phyloP scores from a whole-genome alignment of 1,284 basidiomycete genomes.

The Cryptococcus sp. region DNA sequence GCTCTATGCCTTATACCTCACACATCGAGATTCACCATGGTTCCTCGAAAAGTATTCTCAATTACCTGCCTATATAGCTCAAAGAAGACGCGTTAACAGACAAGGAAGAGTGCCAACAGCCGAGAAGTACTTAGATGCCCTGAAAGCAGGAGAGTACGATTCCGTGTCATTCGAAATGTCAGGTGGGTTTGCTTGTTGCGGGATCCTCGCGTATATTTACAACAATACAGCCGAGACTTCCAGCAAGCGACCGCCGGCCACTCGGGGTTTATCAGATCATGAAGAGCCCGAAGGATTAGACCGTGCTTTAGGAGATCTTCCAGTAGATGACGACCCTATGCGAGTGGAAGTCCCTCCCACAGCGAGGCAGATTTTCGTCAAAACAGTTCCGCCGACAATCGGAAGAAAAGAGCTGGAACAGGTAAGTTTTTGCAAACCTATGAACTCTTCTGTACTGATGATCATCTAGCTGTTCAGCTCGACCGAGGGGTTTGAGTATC shows the following conservation, averaged over 20 bases:
- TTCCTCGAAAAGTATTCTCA: slow-evolving; percentile 90
- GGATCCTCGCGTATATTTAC: not conserved
- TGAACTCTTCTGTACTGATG: not conserved
- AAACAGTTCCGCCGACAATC: slow-evolving; percentile 86
- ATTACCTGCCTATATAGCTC: slow-evolving; percentile 59
- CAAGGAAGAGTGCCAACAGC: slow-evolving; percentile 73
- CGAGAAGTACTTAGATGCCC: slow-evolving; percentile 66
- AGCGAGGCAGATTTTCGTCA: slow-evolving; percentile 85
- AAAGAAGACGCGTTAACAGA: slow-evolving; percentile 70
- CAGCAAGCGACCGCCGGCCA: not conserved
- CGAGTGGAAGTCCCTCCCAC: slow-evolving; percentile 64
- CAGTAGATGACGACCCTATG: slow-evolving; percentile 58
- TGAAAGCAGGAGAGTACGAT: slow-evolving; percentile 79
- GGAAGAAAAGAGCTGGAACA: slow-evolving; percentile 80
- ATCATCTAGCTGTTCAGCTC: slow-evolving; percentile 37
- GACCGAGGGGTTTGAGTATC: slow-evolving; percentile 55
- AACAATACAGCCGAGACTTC: not conserved
- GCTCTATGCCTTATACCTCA: slow-evolving; percentile 82
- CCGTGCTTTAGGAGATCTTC: slow-evolving; percentile 45
- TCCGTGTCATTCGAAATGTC: slow-evolving; percentile 50
- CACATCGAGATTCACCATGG: slow-evolving; percentile 86
- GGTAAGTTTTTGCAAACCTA: slow-evolving; percentile 50
- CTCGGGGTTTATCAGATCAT: slow-evolving; percentile 40
- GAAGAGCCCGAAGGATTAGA: slow-evolving; percentile 37
- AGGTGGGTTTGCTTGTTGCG: slow-evolving; percentile 17